Base-by-base conservation (phyloP, 2,329 filamentous ascomycete species). In the Periconia digitata region DNA sequence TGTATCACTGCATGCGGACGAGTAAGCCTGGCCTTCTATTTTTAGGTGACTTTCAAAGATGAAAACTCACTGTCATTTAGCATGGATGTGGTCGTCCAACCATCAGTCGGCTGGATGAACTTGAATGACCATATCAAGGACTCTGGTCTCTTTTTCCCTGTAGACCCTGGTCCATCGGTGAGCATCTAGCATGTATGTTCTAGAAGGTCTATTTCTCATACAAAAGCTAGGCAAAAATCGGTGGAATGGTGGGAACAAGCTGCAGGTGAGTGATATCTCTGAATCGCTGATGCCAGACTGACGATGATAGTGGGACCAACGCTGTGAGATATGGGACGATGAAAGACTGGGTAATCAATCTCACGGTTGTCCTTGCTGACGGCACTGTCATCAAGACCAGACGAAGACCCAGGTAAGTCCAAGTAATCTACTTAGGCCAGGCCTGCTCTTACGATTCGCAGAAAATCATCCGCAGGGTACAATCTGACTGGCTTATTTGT, bases 41-140 rank as follows among this genome's bases (percentile, higher is more conserved):
- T 32, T 32, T 32, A 4, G 10, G n/a, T 12, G 10, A 12, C 8
- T 6, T 32, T 32, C 27, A 32, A 4, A 32, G 12, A n/a, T n/a
- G n/a, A 10, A 12, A 32, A 32, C 27, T 32, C 27, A 32, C n/a
- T 32, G n/a, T 32, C n/a, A 12, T 32, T 32, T 32, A 81, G 69
- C 67, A 90, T 96, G 88, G 92, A 96, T 60, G 80, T 96, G 42
- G 89, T 95, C 4, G 90, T 96, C 3, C 92, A 96, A 69, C 92
- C 92, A 3, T 89, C 88, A 6, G 86, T 96, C 8, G 86, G 87
- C n/a, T 96, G 91, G 91, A 91, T 95, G 80, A 84, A 88, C 44
- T 74, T 96, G 49, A 96, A 96, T 62, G 84, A 87, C 55, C 79
- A 84, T 41, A 84, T 88, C 62, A 83, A 87, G 70, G 79, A 82